Base-by-base conservation (phyloP, 1,284 basidiomycete species). In the Termitomyces sp. region DNA sequence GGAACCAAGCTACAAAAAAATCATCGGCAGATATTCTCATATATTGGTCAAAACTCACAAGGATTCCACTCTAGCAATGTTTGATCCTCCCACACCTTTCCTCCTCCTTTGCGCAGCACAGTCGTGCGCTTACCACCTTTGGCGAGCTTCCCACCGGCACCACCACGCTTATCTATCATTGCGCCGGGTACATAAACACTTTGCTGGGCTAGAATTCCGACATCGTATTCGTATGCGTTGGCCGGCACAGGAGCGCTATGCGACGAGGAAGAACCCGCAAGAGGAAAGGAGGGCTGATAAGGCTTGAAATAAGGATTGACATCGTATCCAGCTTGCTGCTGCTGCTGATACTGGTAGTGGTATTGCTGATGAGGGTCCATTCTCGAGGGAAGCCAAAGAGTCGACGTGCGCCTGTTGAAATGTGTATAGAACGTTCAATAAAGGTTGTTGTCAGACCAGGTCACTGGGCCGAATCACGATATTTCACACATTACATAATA, bases 61-160 rank as follows among this genome's bases (percentile, higher is more conserved):
- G 97, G 90, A 72, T 95, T 97, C 97, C 97, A 99, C 59, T 99
- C 97, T 14, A 99, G 72, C 49, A 99, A 74, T 2, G 93, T 97
- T 68, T 93, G 91, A 69, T 99, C 97, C 70, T 99, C 97, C 94
- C 96, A 99, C 13, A 92, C 84, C 70, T 94, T 93, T 18, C 97
- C 97, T 45, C 81, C 94, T 0, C 93, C 96, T 68, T 97, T 97
- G 34, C 97, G 80, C 48, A 99, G 71, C 9, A 99, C 97, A 3
- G 97, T 99, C 46, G 86, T 88, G 44, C 97, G 78, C 71, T 95
- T 97, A 44, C 94, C 92, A 50, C 93, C 92, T 68, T 92, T 93
- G 1, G 88, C 87, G 46, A 89, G 73, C 66, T 90, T 91, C 1
- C 88, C 88, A 50, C 90, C 89, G 3, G 89, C 80, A 21, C 88